A percentile compares a stretch with the other conserved stretches of the same genome.
phyloP scores from a whole-genome alignment of 2,329 filamentous ascomycete species.

The Trichothecium sympodiale region DNA sequence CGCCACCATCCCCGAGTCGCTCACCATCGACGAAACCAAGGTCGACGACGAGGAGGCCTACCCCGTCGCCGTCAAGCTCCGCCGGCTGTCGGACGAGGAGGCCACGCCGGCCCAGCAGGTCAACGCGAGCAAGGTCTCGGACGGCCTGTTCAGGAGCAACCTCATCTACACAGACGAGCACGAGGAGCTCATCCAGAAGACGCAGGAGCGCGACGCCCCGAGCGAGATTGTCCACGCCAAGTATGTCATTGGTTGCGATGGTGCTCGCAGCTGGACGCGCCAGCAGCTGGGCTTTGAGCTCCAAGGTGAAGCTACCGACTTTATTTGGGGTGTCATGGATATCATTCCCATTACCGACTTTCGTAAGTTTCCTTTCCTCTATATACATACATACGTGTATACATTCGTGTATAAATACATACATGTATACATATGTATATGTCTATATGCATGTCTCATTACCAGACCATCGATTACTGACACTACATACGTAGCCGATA shows the following conservation, averaged over 20 bases:
- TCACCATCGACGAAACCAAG: conserved; percentile 40
- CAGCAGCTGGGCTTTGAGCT: conserved; percentile 44
- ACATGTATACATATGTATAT: too few relatives aligned
- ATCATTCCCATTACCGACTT: conserved; percentile 37
- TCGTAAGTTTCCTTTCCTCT: conserved; percentile 25
- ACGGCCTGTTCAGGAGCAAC: conserved; percentile 51
- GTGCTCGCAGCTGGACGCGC: conserved; percentile 56
- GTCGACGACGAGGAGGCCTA: conserved; percentile 41
- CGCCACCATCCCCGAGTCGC: conserved; percentile 42
- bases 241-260: conserved; percentile 59
- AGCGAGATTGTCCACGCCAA: conserved; percentile 26
- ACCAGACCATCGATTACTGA: conserved; percentile 1
- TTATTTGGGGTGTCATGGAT: conserved; percentile 39
- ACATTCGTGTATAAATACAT: too few relatives aligned
- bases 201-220: conserved; percentile 6
- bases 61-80: conserved; percentile 48
- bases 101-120: conserved; percentile 31
- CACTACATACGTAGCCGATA: conserved; percentile 25
- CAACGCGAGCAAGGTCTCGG: conserved; percentile 25
- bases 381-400: too few relatives aligned
- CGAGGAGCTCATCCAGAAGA: conserved; percentile 30
- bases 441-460: too few relatives aligned
- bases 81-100: conserved; percentile 46
- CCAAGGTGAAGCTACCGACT: conserved; percentile 43
- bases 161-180: conserved; percentile 42